Conservation (phyloP, 345 rosid genomes). For the Camelina neglecta region DNA sequence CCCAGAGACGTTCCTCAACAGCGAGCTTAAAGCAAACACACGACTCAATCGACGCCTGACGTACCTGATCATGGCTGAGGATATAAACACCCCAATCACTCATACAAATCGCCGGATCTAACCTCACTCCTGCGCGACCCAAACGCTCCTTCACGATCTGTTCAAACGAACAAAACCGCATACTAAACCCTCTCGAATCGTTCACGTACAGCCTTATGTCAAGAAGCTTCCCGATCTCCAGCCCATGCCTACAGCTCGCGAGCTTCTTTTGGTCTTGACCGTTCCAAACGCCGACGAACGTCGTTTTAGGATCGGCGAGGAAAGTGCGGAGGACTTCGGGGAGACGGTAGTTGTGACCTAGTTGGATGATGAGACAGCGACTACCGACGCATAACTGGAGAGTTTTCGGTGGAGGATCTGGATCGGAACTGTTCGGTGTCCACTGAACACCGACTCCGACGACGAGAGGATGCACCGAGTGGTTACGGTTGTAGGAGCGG, state of each 20-base stretch:
- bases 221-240: conserved; percentile 10
- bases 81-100: conserved; percentile 41
- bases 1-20: conserved; percentile 16
- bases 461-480: conserved; percentile 4
- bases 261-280: conserved; percentile 38
- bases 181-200: not conserved
- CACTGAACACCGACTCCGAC: conserved; percentile 49
- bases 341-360: conserved; percentile 10
- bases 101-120: conserved; percentile 35
- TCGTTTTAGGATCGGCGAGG: not conserved
- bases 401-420: conserved; percentile 29
- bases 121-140: conserved; percentile 38
- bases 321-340: conserved; percentile 38
- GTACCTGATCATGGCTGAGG: conserved; percentile 38
- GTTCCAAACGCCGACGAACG: conserved; percentile 28
- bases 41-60: conserved; percentile 44
- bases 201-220: conserved; percentile 38
- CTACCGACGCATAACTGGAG: conserved; percentile 47
- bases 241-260: not conserved
- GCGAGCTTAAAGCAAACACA: conserved; percentile 41
- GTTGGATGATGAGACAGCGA: conserved; percentile 46
- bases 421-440: conserved; percentile 4
- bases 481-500: conserved; percentile 2
- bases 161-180: conserved; percentile 30
- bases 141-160: conserved; percentile 43